A percentile compares a stretch with the other conserved stretches of the same genome.
phyloP scores from a whole-genome alignment of 768 basidiomycete genomes.

The Butyriboletus loyo region DNA sequence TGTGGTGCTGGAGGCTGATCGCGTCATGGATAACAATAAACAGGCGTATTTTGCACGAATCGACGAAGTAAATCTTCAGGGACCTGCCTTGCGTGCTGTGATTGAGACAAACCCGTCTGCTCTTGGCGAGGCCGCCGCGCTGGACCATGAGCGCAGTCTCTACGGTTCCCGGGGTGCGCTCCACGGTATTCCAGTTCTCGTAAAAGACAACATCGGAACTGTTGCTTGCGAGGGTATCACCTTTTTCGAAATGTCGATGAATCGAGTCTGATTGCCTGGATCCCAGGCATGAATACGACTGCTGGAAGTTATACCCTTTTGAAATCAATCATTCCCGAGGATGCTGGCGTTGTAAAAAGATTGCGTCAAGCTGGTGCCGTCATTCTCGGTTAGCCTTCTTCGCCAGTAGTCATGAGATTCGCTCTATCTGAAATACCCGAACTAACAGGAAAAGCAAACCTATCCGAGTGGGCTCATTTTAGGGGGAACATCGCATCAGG shows the following conservation, averaged over 20 bases:
- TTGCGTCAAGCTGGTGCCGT: constrained; percentile 34
- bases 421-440: not conserved
- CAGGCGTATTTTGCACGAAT: constrained; percentile 44
- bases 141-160: constrained; percentile 33
- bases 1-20: not conserved
- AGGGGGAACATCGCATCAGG: constrained; percentile 45
- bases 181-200: constrained; percentile 39
- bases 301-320: constrained; percentile 39
- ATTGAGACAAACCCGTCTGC: constrained; percentile 40
- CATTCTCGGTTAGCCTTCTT: constrained; percentile 27
- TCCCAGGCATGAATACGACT: constrained; percentile 39
- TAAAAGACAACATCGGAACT: constrained; percentile 37
- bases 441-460: constrained; percentile 48
- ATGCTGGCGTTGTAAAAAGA: constrained; percentile 33
- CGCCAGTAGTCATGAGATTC: not conserved
- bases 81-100: constrained; percentile 38
- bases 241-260: too few species aligned
- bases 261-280: not conserved
- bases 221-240: constrained; percentile 26
- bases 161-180: constrained; percentile 30
- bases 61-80: constrained; percentile 41
- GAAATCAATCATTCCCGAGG: constrained; percentile 32
- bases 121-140: constrained; percentile 31
- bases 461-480: constrained; percentile 53
- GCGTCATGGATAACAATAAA: not conserved